A percentile compares a stretch with the other conserved stretches of the same genome.
These are phyloP conservation scores for Aureobasidium namibiae DNA, from an alignment of 2,329 filamentous ascomycete species.

Conservation along the genomic window DNA sequence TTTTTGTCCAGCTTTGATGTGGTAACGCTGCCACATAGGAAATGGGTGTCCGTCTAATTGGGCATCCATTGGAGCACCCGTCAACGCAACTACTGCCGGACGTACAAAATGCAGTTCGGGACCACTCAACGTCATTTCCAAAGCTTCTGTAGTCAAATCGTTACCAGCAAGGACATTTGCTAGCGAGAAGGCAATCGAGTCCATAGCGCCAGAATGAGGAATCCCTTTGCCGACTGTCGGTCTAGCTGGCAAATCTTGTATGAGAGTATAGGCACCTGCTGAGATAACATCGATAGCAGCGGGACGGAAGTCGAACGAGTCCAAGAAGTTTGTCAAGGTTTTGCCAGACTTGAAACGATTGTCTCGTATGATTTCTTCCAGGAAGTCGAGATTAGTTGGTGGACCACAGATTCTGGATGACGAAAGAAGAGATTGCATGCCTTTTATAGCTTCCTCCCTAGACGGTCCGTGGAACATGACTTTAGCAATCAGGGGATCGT, in stretches of 20 bases:
- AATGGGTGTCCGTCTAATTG: slow-evolving; percentile 41
- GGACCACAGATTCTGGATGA: slow-evolving; percentile 44
- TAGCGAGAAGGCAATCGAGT: slow-evolving; percentile 48
- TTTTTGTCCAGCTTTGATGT: slow-evolving; percentile 42
- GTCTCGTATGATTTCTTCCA: slow-evolving; percentile 42
- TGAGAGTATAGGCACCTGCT: slow-evolving; percentile 48
- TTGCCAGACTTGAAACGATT: slow-evolving; percentile 39
- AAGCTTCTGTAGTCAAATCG: slow-evolving; percentile 37
- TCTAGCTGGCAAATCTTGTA: slow-evolving; percentile 53
- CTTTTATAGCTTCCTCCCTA: slow-evolving; percentile 35
- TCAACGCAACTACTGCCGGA: slow-evolving; percentile 48
- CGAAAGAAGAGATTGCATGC: slow-evolving; percentile 36
- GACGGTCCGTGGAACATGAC: slow-evolving; percentile 46
- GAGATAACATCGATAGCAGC: slow-evolving; percentile 49
- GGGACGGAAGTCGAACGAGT: slow-evolving; percentile 42
- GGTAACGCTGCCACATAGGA: slow-evolving; percentile 49
- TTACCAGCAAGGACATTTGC: slow-evolving; percentile 56
- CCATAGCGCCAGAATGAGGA: slow-evolving; percentile 54
- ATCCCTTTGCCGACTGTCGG: slow-evolving; percentile 50
- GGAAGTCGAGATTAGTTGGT: slow-evolving; percentile 50
- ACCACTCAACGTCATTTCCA: slow-evolving; percentile 54
- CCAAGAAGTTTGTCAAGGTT: slow-evolving; percentile 51
- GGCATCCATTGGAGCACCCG: slow-evolving; percentile 47
- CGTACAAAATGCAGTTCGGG: slow-evolving; percentile 50
- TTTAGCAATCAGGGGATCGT: slow-evolving; percentile 51